Conservation (phyloP, 78 protist genomes). For the Emiliania huxleyi region DNA sequence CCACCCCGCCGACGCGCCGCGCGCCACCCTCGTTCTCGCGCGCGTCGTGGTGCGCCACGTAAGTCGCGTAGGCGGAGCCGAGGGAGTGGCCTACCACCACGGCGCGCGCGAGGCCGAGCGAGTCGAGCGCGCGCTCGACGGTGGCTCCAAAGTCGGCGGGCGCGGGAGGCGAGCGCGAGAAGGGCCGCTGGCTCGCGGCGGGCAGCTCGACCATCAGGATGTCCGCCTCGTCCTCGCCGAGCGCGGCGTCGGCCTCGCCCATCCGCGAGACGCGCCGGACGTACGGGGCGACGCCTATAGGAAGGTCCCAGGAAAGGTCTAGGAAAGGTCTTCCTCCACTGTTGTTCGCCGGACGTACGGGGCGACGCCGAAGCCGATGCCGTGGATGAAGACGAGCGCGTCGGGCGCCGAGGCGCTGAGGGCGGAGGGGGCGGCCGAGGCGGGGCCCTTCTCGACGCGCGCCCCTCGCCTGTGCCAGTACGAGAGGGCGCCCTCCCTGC, state of each 20-base stretch:
- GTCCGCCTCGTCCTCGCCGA: no score
- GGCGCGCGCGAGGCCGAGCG: not conserved
- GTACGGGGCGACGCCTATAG: no score
- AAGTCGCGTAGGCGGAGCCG: not conserved
- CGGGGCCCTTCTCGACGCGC: no score
- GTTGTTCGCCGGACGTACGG: not conserved
- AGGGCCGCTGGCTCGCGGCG: not conserved
- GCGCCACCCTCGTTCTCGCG: not conserved
- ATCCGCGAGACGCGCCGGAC: no score
- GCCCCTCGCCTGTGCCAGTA: not conserved
- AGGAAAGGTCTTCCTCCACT: no score
- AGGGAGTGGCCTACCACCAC: not conserved
- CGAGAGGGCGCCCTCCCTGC: not conserved
- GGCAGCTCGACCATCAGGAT: not conserved
- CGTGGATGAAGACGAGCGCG: slow-evolving; percentile 2
- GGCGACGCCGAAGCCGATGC: not conserved
- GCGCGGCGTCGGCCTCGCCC: no score
- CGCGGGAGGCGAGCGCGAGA: not conserved
- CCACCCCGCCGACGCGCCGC: not conserved
- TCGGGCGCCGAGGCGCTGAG: not conserved
- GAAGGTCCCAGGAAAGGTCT: no score
- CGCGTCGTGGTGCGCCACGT: not conserved
- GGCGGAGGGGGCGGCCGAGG: not conserved
- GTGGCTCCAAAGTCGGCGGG: not conserved
- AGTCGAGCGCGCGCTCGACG: not conserved